Base-by-base conservation (phyloP, 1,139 yeast species). In the Kurtzmaniella natalensis region DNA sequence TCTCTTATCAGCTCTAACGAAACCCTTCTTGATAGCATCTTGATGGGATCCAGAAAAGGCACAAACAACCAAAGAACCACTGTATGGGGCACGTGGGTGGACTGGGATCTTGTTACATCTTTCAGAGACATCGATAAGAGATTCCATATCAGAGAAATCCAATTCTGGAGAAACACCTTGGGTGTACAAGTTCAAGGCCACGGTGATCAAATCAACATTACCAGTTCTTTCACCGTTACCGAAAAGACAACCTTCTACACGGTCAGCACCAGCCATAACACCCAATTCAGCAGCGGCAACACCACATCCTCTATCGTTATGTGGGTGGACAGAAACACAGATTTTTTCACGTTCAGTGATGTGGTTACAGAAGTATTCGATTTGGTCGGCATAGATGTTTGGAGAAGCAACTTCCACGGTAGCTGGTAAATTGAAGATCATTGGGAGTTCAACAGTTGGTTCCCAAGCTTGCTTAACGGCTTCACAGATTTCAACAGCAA, bases 151-250 rank as follows among this genome's bases (percentile, higher is more conserved):
- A 14, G 70, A 62, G 40, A 69, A 68, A 42, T 69, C 74, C 41
- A 69, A 57, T 22, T 62, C 53, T 17, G 75, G 75, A 18, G 66
- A 47, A 32, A 65, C 55, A 16, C 75, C 75, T 35, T 68, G 69
- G 11, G 75, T 67, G 49, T 69, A 69, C 55, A 69, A 49, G 48
- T 69, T 69, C 38, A 69, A 60, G 3, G 75, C 75, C 34, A 69
- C 61, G 7, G 75, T 68, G 22, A 69, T 65, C 44, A 69, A 59
- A 44, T 69, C 75, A 35, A 69, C 75, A 40, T 69, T 69, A 39
- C 75, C 75, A 13, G 75, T 69, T 51, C 75, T 57, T 51, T 69
- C 75, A 41, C 75, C 75, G 38, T 66, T 68, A 11, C 75, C 75
- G 36, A 69, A 69, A 35, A 69, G 59, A 53, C 74, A 68, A 2